These are phyloP conservation scores for baker's yeast (Saccharomyces cerevisiae) DNA, from an alignment of 805 yeast genomes.

Conservation along the genomic window DNA sequence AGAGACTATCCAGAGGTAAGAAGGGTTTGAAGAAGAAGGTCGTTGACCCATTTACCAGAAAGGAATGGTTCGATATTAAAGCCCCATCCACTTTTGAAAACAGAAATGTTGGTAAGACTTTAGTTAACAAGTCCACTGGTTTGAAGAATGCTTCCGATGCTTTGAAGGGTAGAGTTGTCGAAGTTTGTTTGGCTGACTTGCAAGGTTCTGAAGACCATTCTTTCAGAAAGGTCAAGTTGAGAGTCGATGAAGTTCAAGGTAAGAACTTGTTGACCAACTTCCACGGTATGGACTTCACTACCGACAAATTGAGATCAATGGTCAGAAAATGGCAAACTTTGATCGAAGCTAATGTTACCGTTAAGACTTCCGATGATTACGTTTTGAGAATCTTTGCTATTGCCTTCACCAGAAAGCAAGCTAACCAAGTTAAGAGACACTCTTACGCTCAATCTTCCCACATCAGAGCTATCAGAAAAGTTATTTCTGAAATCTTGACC, in stretches of 20 bases:
- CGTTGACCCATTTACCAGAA: conserved; percentile 98
- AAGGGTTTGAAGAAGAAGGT: conserved; percentile 98
- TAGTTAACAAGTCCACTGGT: conserved; percentile 97
- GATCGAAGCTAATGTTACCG: conserved; percentile 96
- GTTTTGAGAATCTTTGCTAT: conserved; percentile 91
- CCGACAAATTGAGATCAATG: conserved; percentile 93
- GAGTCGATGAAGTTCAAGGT: conserved; percentile 99
- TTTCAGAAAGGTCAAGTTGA: conserved; percentile 91
- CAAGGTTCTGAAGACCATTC: conserved; percentile 99
- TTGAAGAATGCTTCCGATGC: conserved; percentile 95
- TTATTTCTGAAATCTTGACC: conserved; percentile 90
- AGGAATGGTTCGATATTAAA: conserved; percentile 96
- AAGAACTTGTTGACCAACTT: conserved; percentile 96
- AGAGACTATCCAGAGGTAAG: conserved; percentile 78
- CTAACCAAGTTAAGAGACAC: conserved; percentile 95
- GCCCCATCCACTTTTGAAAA: conserved; percentile 97
- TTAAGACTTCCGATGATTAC: conserved; percentile 96
- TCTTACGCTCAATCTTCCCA: conserved; percentile 96
- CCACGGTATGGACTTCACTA: conserved; percentile 97
- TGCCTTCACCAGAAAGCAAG: conserved; percentile 96
- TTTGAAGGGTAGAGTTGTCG: conserved; percentile 94
- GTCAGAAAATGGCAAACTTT: conserved; percentile 98
- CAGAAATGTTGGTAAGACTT: conserved; percentile 97
- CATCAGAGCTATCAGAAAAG: conserved; percentile 94
- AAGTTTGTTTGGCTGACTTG: conserved; percentile 91